These are phyloP conservation scores for Priceomyces carsonii DNA, from an alignment of 805 yeast species.

Conservation along the genomic window DNA sequence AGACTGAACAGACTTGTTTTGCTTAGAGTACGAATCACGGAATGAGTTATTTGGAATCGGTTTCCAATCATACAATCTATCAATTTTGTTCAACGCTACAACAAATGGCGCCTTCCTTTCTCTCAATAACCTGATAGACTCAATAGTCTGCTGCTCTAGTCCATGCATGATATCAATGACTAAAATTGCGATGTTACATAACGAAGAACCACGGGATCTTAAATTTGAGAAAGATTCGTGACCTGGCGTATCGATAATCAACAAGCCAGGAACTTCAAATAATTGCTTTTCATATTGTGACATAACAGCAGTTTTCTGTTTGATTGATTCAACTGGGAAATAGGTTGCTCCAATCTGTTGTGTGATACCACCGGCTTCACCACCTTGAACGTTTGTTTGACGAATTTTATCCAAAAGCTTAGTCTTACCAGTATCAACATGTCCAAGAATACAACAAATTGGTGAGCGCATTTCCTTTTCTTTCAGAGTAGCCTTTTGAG, in stretches of 20 bases:
- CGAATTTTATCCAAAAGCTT: slow-evolving; percentile 94
- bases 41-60: slow-evolving; percentile 87
- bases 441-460: slow-evolving; percentile 98
- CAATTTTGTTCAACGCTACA: slow-evolving; percentile 96
- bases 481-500: slow-evolving; percentile 13
- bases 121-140: slow-evolving; percentile 86
- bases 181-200: slow-evolving; percentile 98
- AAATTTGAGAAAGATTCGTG: slow-evolving; percentile 98
- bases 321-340: slow-evolving; percentile 94
- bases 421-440: slow-evolving; percentile 99
- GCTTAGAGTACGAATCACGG: slow-evolving; percentile 89
- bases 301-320: slow-evolving; percentile 90
- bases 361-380: slow-evolving; percentile 99
- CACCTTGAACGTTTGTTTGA: slow-evolving; percentile 99
- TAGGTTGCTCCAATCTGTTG: slow-evolving; percentile 99
- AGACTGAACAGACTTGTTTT: slow-evolving; percentile 79
- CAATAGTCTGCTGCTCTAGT: slow-evolving; percentile 95
- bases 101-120: slow-evolving; percentile 98
- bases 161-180: slow-evolving; percentile 99
- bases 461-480: slow-evolving; percentile 88
- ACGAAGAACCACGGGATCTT: slow-evolving; percentile 97
- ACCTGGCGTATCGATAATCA: slow-evolving; percentile 98
- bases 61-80: slow-evolving; percentile 96
- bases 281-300: slow-evolving; percentile 77
- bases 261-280: slow-evolving; percentile 94